These are phyloP conservation scores for Cryptosporidium felis DNA, from an alignment of 169 alveolate genomes.

Conservation along the genomic window DNA sequence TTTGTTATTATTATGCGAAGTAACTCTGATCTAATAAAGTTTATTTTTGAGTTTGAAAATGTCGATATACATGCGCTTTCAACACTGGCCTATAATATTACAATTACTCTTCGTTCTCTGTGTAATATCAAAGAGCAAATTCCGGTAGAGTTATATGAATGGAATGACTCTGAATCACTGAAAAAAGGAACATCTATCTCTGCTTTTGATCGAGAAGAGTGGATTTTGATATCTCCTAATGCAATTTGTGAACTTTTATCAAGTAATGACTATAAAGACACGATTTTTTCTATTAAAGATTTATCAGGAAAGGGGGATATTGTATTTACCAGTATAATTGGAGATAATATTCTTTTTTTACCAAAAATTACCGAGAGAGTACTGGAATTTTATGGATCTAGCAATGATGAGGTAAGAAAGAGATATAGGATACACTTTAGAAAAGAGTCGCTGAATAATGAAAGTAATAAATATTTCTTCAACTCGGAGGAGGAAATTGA, in stretches of 20 bases:
- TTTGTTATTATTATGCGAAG: slow-evolving; percentile 25
- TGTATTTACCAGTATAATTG: slow-evolving; percentile 50
- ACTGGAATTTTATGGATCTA: slow-evolving; percentile 63
- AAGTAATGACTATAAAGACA: slow-evolving; percentile 36
- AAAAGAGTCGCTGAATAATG: not conserved
- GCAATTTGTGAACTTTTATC: slow-evolving; percentile 50
- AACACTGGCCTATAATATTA: slow-evolving; percentile 19
- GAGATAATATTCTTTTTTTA: slow-evolving; percentile 57
- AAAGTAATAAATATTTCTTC: not conserved
- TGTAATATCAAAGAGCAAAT: slow-evolving; percentile 43
- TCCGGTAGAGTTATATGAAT: slow-evolving; percentile 41
- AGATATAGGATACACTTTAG: slow-evolving; percentile 55
- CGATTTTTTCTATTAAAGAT: slow-evolving; percentile 53
- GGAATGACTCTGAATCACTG: not conserved
- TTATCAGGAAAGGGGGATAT: slow-evolving; percentile 40
- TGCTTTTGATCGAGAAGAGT: not conserved
- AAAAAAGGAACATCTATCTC: not conserved
- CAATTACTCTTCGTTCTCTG: slow-evolving; percentile 45
- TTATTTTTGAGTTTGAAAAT: slow-evolving; percentile 45
- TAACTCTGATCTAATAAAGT: slow-evolving; percentile 27
- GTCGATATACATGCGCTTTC: slow-evolving; percentile 17
- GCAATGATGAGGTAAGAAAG: slow-evolving; percentile 28
- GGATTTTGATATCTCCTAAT: slow-evolving; percentile 16
- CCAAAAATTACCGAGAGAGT: slow-evolving; percentile 40
- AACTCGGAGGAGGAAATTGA: slow-evolving; percentile 39